Base-by-base conservation (phyloP, 306 rosid species). In the Castanea mollissima region DNA sequence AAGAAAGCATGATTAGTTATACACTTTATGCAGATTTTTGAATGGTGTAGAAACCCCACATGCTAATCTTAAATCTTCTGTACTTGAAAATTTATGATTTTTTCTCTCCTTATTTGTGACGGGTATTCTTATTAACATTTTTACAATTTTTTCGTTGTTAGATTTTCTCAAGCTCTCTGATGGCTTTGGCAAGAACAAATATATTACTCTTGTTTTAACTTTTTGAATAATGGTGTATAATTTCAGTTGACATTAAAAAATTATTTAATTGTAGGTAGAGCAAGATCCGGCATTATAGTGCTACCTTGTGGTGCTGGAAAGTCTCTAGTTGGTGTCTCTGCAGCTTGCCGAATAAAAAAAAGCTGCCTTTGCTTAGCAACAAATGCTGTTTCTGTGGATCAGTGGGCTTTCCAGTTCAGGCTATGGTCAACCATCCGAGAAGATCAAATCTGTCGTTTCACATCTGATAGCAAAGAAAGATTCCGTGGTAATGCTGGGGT, bases 321-420 rank as follows among this genome's bases (percentile, higher is more conserved):
- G 87, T 94, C 99, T 83, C 85, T 94, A 51, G 99, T 94, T 73
- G 99, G 99, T 68, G 99, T 94, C 83, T 94, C 99, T 86, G 99
- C 99, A 32, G 99, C 99, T 76, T 88, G 87, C 79, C 91, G 97
- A 82, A 90, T 94, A 65, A 93, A 87, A 80, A 92, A 94, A 85
- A 94, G 99, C 81, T 94, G 97, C 74, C 97, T 94, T 76, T 94
- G 99, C 90, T 85, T 94, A 80, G 99, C 99, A 80, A 94, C 99
- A 60, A 94, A 94, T 88, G 97, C 97, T 78, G 99, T 94, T 64
- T 94, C 99, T 34, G 97, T 94, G 62, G 99, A 94, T 87, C 99
- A 94, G 81, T 94, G 99, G 99, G 97, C 99, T 72, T 94, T 94
- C 81, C 97, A 94, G 91, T 92, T 94, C 82, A 91, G 90, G 84